Conservation (phyloP, 495 filamentous ascomycete genomes). For the Trichoderma erinaceum region DNA sequence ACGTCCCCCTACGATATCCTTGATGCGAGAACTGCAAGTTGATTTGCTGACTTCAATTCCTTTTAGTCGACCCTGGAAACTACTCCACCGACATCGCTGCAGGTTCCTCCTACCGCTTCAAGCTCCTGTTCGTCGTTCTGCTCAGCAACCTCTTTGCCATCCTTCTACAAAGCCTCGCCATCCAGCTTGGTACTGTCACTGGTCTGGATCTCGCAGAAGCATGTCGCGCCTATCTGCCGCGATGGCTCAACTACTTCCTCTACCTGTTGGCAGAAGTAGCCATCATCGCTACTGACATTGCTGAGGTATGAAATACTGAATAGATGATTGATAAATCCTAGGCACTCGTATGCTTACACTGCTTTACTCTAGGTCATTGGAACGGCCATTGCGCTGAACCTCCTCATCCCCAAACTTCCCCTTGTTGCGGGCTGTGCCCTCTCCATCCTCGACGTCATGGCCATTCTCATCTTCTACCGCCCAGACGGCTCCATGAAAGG, state of each 20-base stretch:
- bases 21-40: neutral
- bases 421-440: slow-evolving; percentile 83
- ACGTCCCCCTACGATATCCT: neutral
- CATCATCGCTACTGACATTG: slow-evolving; percentile 86
- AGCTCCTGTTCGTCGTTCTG: slow-evolving; percentile 72
- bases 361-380: slow-evolving; percentile 64
- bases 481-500: slow-evolving; percentile 67
- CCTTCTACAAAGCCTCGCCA: slow-evolving; percentile 72
- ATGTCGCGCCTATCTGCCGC: slow-evolving; percentile 67
- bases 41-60: neutral
- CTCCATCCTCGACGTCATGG: slow-evolving; percentile 75
- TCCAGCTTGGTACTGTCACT: slow-evolving; percentile 81
- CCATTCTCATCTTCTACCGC: slow-evolving; percentile 81
- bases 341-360: neutral
- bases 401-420: slow-evolving; percentile 69
- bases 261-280: slow-evolving; percentile 73
- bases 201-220: slow-evolving; percentile 76
- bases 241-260: slow-evolving; percentile 67
- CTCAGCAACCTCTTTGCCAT: slow-evolving; percentile 82
- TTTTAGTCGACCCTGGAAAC: slow-evolving; percentile 74
- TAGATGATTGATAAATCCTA: slow-evolving; percentile 14
- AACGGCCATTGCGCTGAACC: slow-evolving; percentile 82
- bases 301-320: slow-evolving; percentile 47
- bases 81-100: slow-evolving; percentile 80
- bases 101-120: slow-evolving; percentile 57